Conservation (phyloP, 805 yeast species). For the Lipomyces oligophaga region DNA sequence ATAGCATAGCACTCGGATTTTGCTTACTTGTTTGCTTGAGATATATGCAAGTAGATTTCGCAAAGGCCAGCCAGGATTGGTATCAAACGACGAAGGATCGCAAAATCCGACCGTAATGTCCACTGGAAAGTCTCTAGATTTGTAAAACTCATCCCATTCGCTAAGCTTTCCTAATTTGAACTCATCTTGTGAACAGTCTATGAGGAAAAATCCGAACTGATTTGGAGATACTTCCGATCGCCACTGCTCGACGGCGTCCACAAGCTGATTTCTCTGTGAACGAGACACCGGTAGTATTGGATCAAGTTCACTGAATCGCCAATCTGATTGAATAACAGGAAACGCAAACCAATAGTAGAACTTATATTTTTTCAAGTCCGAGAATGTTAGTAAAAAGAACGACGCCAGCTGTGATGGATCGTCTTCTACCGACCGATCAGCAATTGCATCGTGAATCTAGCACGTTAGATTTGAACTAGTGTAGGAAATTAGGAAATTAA, state of each 20-base stretch:
- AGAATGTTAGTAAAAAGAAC: constrained; percentile 61
- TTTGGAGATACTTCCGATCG: background rate
- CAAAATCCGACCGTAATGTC: constrained; percentile 39
- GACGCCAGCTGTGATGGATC: constrained; percentile 44
- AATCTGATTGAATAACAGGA: constrained; percentile 58
- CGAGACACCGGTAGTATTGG: background rate
- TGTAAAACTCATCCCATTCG: constrained; percentile 29
- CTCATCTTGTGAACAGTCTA: constrained; percentile 23
- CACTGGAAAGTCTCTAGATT: background rate
- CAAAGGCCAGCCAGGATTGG: constrained; percentile 50
- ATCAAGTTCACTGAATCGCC: constrained; percentile 38
- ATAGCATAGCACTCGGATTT: constrained; percentile 42
- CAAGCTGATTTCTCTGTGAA: constrained; percentile 4
- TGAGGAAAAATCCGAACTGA: constrained; percentile 28
- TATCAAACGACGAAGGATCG: constrained; percentile 39
- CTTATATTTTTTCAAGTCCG: constrained; percentile 84
- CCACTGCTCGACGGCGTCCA: constrained; percentile 18
- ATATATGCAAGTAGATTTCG: constrained; percentile 56
- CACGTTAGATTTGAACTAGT: background rate
- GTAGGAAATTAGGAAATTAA: background rate
- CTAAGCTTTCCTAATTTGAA: constrained; percentile 24
- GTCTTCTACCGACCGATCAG: constrained; percentile 37
- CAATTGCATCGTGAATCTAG: constrained; percentile 33
- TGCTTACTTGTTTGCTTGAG: constrained; percentile 37
- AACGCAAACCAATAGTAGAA: constrained; percentile 87